Conservation (phyloP, 768 basidiomycete species). For the Boletales sp. region DNA sequence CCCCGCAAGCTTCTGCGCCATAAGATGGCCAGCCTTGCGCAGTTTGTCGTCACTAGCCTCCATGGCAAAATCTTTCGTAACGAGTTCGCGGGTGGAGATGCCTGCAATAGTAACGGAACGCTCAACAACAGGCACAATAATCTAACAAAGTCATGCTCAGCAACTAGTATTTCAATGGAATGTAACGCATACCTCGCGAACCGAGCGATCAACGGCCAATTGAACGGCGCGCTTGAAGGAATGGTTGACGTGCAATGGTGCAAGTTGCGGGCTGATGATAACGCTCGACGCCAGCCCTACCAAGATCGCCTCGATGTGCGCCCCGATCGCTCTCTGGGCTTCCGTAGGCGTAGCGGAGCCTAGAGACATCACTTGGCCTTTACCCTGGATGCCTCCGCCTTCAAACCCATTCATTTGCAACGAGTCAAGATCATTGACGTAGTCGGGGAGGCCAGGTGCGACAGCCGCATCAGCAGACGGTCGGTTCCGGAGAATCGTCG, state of each 20-base stretch:
- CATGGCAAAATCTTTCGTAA: constrained; percentile 93
- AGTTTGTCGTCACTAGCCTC: constrained; percentile 89
- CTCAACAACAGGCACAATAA: constrained; percentile 96
- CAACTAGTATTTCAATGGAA: neutral
- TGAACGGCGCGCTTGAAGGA: constrained; percentile 89
- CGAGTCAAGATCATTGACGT: constrained; percentile 75
- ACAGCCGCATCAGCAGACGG: constrained; percentile 50
- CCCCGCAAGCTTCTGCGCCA: constrained; percentile 96
- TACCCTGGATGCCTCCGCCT: constrained; percentile 42
- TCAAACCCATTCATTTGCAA: constrained; percentile 75
- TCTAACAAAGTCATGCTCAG: constrained; percentile 41
- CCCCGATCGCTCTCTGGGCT: constrained; percentile 61
- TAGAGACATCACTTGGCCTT: constrained; percentile 61
- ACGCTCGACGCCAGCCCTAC: constrained; percentile 66
- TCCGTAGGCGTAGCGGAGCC: constrained; percentile 61
- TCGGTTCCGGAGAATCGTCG: constrained; percentile 76
- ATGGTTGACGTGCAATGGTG: constrained; percentile 71
- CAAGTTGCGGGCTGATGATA: constrained; percentile 72
- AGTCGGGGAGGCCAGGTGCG: constrained; percentile 70
- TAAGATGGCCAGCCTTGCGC: constrained; percentile 87
- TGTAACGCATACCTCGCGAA: constrained; percentile 70
- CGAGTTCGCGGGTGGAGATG: constrained; percentile 93
- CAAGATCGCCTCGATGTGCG: constrained; percentile 82
- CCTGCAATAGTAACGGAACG: constrained; percentile 98
- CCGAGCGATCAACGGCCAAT: constrained; percentile 87